Evolutionary conservation across 352 stramenopile species (phyloP).

Genomic region (Globisporangium cylindrosporum): DNA sequence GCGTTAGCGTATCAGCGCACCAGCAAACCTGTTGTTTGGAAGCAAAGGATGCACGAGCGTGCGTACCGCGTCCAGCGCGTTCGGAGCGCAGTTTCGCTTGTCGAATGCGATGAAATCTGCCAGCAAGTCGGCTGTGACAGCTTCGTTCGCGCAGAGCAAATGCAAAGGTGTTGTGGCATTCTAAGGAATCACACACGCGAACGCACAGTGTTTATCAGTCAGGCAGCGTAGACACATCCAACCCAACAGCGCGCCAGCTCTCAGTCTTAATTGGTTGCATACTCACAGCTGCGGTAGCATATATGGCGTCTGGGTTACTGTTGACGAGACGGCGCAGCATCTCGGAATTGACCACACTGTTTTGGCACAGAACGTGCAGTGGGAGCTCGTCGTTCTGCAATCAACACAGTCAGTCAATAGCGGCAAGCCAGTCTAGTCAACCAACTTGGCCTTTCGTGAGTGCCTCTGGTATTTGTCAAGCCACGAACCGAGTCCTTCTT

Average conservation of each 20-base stretch:
- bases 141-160: conserved; percentile 49
- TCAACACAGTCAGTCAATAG: background rate
- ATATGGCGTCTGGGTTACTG: conserved; percentile 26
- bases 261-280: background rate
- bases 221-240: background rate
- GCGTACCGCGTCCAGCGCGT: conserved; percentile 8
- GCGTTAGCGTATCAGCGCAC: background rate
- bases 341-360: conserved; percentile 24
- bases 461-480: background rate
- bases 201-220: background rate
- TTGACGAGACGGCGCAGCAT: conserved; percentile 33
- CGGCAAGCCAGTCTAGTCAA: background rate
- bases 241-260: no score
- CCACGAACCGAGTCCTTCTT: conserved; percentile 16
- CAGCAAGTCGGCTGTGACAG: conserved; percentile 36
- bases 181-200: conserved; percentile 16
- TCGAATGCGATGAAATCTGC: conserved; percentile 38
- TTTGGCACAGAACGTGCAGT: conserved; percentile 57
- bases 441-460: background rate
- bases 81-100: conserved; percentile 23
- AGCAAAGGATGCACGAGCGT: background rate
- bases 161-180: conserved; percentile 45
- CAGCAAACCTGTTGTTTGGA: no score
- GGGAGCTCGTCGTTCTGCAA: conserved; percentile 51
- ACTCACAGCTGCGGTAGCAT: conserved; percentile 22